Evolutionary conservation across 495 filamentous ascomycete species (phyloP).

Genomic region (Penicillium odoratum): DNA sequence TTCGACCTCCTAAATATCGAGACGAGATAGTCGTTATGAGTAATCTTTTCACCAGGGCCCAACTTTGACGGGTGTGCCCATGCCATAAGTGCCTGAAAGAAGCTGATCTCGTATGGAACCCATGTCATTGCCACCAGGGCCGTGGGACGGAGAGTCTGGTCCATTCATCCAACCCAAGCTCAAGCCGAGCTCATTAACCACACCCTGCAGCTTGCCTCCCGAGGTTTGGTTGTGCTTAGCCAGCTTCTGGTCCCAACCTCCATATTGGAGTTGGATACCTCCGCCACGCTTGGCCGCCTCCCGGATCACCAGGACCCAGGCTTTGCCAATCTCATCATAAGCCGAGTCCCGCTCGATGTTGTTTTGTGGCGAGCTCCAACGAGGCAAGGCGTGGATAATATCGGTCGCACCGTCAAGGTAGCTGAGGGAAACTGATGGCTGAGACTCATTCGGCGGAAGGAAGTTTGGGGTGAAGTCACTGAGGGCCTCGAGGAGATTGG

Average conservation of each 20-base stretch:
- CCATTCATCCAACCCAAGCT: constrained; percentile 77
- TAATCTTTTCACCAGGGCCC: constrained; percentile 61
- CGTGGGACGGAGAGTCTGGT: constrained; percentile 44
- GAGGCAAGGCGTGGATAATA: constrained; percentile 82
- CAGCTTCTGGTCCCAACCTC: constrained; percentile 89
- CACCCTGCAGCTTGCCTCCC: constrained; percentile 77
- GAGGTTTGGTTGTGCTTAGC: constrained; percentile 86
- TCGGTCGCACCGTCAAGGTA: constrained; percentile 89
- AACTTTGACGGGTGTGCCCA: constrained; percentile 66
- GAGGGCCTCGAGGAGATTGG: constrained; percentile 81
- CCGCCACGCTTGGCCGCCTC: constrained; percentile 90
- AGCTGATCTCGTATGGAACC: constrained; percentile 77
- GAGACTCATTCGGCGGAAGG: constrained; percentile 84
- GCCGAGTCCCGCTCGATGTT: constrained; percentile 90
- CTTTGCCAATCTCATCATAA: constrained; percentile 92
- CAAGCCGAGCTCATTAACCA: constrained; percentile 71
- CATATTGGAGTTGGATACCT: constrained; percentile 87
- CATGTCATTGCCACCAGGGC: constrained; percentile 48
- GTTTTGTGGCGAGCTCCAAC: constrained; percentile 82
- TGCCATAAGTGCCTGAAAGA: constrained; percentile 73
- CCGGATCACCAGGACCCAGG: constrained; percentile 88
- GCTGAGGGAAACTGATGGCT: constrained; percentile 72
- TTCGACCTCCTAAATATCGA: constrained; percentile 3
- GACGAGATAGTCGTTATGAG: constrained; percentile 1
- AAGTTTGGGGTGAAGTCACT: constrained; percentile 94